Evolutionary conservation across 2,329 filamentous ascomycete species (phyloP).

Genomic region (Aspergillus novoparasiticus): DNA sequence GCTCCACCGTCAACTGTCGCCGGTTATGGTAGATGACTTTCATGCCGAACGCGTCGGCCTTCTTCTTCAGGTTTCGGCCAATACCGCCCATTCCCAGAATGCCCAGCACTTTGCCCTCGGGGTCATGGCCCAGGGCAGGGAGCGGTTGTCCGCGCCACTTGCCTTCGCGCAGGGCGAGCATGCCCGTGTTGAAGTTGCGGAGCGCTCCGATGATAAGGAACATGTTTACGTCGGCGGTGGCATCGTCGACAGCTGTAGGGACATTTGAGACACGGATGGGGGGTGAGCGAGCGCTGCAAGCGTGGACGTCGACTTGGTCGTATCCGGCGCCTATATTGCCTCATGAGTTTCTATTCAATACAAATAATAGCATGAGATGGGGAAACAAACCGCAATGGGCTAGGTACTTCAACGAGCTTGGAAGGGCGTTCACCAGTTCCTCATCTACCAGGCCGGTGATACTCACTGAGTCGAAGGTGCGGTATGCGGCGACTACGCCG

Average conservation of each 20-base stretch:
- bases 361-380: not conserved
- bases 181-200: constrained; percentile 69
- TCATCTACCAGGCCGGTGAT: constrained; percentile 72
- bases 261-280: constrained; percentile 75
- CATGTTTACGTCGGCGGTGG: constrained; percentile 79
- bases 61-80: constrained; percentile 73
- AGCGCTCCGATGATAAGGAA: constrained; percentile 81
- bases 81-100: constrained; percentile 88
- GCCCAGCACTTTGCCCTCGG: constrained; percentile 75
- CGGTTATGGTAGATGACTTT: constrained; percentile 75
- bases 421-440: constrained; percentile 62
- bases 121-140: constrained; percentile 70
- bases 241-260: constrained; percentile 78
- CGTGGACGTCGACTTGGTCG: constrained; percentile 75
- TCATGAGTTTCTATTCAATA: not conserved
- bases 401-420: constrained; percentile 41
- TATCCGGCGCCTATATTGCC: constrained; percentile 70
- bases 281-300: constrained; percentile 64
- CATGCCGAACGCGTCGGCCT: constrained; percentile 77
- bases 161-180: constrained; percentile 66
- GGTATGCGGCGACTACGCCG: constrained; percentile 66
- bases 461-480: constrained; percentile 67
- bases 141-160: constrained; percentile 65
- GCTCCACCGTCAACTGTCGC: constrained; percentile 57
- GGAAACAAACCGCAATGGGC: constrained; percentile 42